phyloP scores from a whole-genome alignment of 2,329 filamentous ascomycete genomes.

The Didymella exigua region DNA sequence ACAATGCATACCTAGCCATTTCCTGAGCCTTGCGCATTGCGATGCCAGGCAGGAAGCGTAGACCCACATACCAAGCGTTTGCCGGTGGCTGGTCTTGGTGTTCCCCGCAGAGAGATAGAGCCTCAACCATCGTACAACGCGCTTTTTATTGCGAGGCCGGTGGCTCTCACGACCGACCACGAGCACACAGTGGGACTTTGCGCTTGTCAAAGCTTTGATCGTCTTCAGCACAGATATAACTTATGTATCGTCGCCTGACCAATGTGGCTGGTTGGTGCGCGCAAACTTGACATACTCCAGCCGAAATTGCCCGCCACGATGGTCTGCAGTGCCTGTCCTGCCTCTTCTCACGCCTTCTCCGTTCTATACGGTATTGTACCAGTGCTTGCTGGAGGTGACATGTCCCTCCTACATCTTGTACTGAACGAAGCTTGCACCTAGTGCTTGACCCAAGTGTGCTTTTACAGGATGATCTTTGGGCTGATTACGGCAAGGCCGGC shows the following conservation, averaged over 20 bases:
- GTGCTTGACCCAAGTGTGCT: not conserved
- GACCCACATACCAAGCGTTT: not conserved
- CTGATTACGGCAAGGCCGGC: not conserved
- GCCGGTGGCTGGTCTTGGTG: constrained; percentile 12
- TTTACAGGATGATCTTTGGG: not conserved
- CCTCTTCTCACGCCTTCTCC: not conserved
- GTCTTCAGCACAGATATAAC: constrained; percentile 4
- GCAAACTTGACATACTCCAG: not conserved
- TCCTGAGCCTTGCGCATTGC: not conserved
- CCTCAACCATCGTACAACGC: constrained; percentile 1
- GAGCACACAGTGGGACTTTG: constrained; percentile 1
- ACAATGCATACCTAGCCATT: not conserved
- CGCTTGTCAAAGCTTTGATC: constrained; percentile 13
- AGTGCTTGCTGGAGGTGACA: not conserved
- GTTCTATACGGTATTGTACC: not conserved
- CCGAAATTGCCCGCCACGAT: not conserved
- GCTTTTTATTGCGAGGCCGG: constrained; percentile 2
- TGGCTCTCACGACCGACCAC: constrained; percentile 1
- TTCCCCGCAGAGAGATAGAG: constrained; percentile 9
- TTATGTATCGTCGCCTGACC: constrained; percentile 2
- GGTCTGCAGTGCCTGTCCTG: not conserved
- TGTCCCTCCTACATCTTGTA: not conserved
- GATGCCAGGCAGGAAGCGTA: not conserved
- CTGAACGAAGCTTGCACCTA: not conserved
- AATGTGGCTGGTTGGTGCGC: not conserved